phyloP scores from a whole-genome alignment of 2,329 filamentous ascomycete genomes.

The Zymoseptoria pseudotritici region DNA sequence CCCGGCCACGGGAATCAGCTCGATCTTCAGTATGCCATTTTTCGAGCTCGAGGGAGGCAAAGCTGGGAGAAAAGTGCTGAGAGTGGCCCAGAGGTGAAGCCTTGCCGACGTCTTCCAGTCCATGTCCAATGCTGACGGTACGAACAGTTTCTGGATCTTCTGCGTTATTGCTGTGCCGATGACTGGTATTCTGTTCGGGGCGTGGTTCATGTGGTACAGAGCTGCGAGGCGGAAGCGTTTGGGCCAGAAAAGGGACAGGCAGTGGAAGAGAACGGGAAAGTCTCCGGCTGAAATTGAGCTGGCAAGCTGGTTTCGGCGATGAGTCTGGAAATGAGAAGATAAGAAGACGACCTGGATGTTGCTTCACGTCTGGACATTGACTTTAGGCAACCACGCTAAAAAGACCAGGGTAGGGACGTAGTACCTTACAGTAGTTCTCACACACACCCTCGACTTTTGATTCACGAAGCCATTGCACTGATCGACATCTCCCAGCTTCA shows the following conservation, averaged over 20 bases:
- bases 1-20: constrained; percentile 6
- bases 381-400: no score
- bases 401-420: no score
- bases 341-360: no score
- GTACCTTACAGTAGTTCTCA: no score
- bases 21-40: constrained; percentile 11
- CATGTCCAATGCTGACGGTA: neutral
- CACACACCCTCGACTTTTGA: no score
- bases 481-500: no score
- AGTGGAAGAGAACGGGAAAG: neutral
- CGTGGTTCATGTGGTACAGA: constrained; percentile 8
- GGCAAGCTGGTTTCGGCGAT: neutral
- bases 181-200: constrained; percentile 2
- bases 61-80: neutral
- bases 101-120: neutral
- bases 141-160: constrained; percentile 12
- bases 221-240: neutral
- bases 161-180: constrained; percentile 9
- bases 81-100: constrained; percentile 1
- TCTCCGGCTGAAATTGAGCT: neutral
- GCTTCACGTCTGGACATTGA: no score
- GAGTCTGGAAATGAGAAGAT: no score
- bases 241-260: neutral
- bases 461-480: no score
- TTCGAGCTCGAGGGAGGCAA: constrained; percentile 5